Conservation (phyloP, 2,329 filamentous ascomycete genomes). For the Fusarium musae region DNA sequence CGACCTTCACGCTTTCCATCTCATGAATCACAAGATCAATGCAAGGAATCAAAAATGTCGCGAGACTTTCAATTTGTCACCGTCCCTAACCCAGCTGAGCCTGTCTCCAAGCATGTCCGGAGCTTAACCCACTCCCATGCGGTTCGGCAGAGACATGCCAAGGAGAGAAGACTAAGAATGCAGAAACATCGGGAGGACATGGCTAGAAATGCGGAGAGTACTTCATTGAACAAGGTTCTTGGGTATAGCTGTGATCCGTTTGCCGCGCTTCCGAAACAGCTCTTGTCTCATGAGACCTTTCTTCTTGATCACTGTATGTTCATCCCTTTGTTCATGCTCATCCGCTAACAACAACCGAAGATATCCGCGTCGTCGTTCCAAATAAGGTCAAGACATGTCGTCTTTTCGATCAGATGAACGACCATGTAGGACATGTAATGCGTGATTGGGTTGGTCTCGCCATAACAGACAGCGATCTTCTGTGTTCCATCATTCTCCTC, state of each 20-base stretch:
- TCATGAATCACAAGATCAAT: background rate
- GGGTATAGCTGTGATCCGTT: background rate
- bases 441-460: slow-evolving; percentile 21
- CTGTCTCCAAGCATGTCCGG: background rate
- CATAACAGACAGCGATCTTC: slow-evolving; percentile 7
- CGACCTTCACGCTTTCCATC: background rate
- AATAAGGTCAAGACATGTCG: background rate
- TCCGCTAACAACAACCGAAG: background rate
- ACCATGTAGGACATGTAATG: background rate
- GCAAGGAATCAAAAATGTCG: background rate
- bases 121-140: slow-evolving; percentile 9
- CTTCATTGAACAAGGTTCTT: background rate
- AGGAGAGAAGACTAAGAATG: slow-evolving; percentile 1
- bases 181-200: background rate
- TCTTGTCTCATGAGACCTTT: slow-evolving; percentile 4
- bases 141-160: slow-evolving; percentile 11
- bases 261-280: background rate
- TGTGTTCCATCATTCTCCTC: slow-evolving; percentile 6
- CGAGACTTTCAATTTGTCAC: slow-evolving; percentile 10
- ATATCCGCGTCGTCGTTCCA: slow-evolving; percentile 7
- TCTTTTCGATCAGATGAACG: background rate
- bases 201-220: background rate
- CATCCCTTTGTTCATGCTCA: accelerated
- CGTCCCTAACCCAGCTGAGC: background rate
- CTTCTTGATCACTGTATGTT: slow-evolving; percentile 15